phyloP scores from a whole-genome alignment of 2,329 filamentous ascomycete species.

The Aspergillus pseudoviridinutans region DNA sequence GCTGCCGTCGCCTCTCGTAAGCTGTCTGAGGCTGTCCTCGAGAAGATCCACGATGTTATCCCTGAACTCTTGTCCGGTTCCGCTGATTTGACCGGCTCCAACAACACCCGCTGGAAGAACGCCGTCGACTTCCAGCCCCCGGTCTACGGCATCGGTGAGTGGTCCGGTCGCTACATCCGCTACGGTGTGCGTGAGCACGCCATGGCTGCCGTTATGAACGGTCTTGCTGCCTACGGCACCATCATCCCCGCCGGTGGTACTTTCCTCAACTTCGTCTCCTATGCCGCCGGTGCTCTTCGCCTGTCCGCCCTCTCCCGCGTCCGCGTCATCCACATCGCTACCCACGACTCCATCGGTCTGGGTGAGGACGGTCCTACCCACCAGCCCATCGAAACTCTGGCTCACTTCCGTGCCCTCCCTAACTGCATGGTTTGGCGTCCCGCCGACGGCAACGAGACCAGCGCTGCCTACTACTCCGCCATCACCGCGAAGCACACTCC shows the following conservation, averaged over 20 bases:
- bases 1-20: slow-evolving; percentile 87
- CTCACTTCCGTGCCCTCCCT: slow-evolving; percentile 96
- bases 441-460: slow-evolving; percentile 97
- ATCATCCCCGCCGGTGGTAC: slow-evolving; percentile 91
- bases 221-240: slow-evolving; percentile 90
- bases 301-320: slow-evolving; percentile 87
- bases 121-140: slow-evolving; percentile 97
- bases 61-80: slow-evolving; percentile 95
- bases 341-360: slow-evolving; percentile 98
- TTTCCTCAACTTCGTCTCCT: slow-evolving; percentile 99
- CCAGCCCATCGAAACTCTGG: slow-evolving; percentile 97
- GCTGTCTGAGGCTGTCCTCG: slow-evolving; percentile 88
- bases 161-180: slow-evolving; percentile 75
- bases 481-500: slow-evolving; percentile 87
- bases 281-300: slow-evolving; percentile 91
- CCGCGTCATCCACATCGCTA: slow-evolving; percentile 91
- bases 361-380: slow-evolving; percentile 98
- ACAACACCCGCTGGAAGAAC: slow-evolving; percentile 97
- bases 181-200: slow-evolving; percentile 52
- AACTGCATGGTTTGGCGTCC: slow-evolving; percentile 99
- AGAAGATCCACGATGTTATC: slow-evolving; percentile 75
- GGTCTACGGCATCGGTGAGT: slow-evolving; percentile 78
- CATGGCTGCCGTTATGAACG: slow-evolving; percentile 57
- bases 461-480: slow-evolving; percentile 93
- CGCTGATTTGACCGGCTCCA: slow-evolving; percentile 95